phyloP scores from a whole-genome alignment of 2,329 filamentous ascomycete species.

The Nakataea oryzae region DNA sequence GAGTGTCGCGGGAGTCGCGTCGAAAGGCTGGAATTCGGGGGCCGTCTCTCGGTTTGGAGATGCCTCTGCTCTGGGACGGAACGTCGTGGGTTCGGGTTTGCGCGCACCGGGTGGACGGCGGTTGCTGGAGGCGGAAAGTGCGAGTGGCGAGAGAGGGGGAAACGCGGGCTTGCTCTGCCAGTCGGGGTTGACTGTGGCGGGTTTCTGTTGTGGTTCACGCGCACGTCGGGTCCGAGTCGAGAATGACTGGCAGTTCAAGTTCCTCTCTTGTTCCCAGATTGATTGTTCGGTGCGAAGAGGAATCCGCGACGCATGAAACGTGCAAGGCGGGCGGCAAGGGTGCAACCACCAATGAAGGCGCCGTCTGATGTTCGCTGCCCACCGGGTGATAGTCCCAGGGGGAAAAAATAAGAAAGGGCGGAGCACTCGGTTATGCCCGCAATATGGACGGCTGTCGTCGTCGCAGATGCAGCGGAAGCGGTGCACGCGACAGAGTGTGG shows the following conservation, averaged over 20 bases:
- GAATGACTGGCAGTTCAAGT: neutral
- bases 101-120: neutral
- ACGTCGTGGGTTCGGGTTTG: neutral
- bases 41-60: too few relatives aligned
- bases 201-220: neutral
- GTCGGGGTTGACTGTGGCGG: neutral
- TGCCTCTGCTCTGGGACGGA: neutral
- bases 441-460: neutral
- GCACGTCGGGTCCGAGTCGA: neutral
- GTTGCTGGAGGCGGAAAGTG: neutral
- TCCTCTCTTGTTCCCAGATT: neutral
- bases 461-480: neutral
- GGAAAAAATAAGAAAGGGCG: neutral
- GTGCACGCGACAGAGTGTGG: neutral
- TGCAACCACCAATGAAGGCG: constrained; percentile 10
- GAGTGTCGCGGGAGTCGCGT: neutral
- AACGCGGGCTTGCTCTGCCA: neutral
- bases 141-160: neutral
- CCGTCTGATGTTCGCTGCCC: neutral
- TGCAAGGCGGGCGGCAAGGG: constrained; percentile 13
- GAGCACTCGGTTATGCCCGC: neutral
- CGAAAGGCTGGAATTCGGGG: neutral
- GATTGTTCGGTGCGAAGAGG: constrained; percentile 2
- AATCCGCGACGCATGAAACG: constrained; percentile 21
- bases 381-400: neutral